These are phyloP conservation scores for Gossypium raimondii DNA, from an alignment of 345 rosid species.

Conservation along the genomic window DNA sequence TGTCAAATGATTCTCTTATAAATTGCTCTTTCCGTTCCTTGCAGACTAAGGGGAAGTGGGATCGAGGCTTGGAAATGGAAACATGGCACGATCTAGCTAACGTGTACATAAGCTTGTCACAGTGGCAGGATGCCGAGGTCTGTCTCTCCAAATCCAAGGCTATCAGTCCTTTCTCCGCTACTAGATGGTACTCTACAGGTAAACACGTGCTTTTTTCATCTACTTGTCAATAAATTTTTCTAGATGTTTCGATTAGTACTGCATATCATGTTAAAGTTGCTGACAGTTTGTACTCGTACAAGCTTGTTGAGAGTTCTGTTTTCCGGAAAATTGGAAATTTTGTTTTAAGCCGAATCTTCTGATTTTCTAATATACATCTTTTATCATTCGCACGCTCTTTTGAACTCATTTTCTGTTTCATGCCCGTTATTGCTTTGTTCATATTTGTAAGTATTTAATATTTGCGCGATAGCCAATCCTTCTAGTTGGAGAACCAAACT, in stretches of 20 bases:
- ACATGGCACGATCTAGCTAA: slow-evolving; percentile 72
- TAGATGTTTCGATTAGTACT: not conserved
- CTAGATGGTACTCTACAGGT: slow-evolving; percentile 56
- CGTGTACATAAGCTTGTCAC: slow-evolving; percentile 51
- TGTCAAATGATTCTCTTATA: not conserved
- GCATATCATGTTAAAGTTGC: not conserved
- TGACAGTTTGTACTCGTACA: not conserved
- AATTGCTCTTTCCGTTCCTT: not conserved
- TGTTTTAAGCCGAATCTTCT: not conserved
- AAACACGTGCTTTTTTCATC: not conserved
- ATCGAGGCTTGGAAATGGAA: slow-evolving; percentile 54
- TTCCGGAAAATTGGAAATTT: not conserved
- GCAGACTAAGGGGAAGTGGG: slow-evolving; percentile 25
- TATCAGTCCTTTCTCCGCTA: slow-evolving; percentile 48
- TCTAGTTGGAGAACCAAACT: not conserved
- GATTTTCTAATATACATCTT: not conserved
- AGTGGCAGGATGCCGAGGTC: slow-evolving; percentile 63
- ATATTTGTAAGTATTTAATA: not conserved
- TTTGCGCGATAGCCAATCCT: not conserved
- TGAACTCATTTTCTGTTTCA: not conserved
- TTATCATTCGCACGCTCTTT: not conserved
- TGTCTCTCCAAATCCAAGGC: slow-evolving; percentile 64
- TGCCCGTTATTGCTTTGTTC: not conserved
- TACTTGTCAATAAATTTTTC: not conserved
- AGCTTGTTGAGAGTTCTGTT: not conserved